Conservation (phyloP, 108 stramenopile genomes). For the Nitzschia sp. region DNA sequence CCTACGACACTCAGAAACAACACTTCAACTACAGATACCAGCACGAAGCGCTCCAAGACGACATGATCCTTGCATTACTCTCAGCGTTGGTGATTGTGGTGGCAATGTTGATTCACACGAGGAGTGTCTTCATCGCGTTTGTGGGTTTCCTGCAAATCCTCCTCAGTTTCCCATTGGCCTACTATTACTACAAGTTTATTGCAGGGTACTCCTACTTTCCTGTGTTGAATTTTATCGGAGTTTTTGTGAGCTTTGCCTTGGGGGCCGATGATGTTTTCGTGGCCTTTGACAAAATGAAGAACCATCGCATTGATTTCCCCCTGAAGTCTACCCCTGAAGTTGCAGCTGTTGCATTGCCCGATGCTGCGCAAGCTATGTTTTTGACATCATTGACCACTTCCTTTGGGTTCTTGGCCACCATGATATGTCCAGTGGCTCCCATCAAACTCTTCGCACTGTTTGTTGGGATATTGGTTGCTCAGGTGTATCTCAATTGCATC, state of each 20-base stretch:
- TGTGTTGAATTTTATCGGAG: conserved; percentile 52
- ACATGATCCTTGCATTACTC: conserved; percentile 36
- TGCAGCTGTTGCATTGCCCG: conserved; percentile 43
- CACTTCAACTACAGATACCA: conserved; percentile 24
- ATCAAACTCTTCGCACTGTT: conserved; percentile 46
- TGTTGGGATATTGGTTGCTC: conserved; percentile 39
- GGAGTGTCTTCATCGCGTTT: conserved; percentile 36
- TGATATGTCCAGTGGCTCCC: conserved; percentile 41
- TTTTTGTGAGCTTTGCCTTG: conserved; percentile 48
- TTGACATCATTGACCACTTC: conserved; percentile 40
- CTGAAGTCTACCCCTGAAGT: conserved; percentile 35
- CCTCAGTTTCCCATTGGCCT: conserved; percentile 45
- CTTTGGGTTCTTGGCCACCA: conserved; percentile 47
- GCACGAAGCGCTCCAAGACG: not conserved
- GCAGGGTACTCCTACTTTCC: conserved; percentile 43
- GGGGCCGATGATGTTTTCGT: conserved; percentile 54
- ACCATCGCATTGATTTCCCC: conserved; percentile 33
- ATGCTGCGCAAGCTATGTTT: conserved; percentile 49
- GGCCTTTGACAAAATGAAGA: conserved; percentile 50
- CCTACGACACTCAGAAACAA: conserved; percentile 38
- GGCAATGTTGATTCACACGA: conserved; percentile 49
- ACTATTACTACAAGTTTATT: conserved; percentile 47
- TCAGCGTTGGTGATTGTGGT: conserved; percentile 29
- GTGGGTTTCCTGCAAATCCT: conserved; percentile 46
- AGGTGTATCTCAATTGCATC: conserved; percentile 39